Evolutionary conservation across 2,329 filamentous ascomycete genomes (phyloP).

Genomic region (Lecanicillium sp.): DNA sequence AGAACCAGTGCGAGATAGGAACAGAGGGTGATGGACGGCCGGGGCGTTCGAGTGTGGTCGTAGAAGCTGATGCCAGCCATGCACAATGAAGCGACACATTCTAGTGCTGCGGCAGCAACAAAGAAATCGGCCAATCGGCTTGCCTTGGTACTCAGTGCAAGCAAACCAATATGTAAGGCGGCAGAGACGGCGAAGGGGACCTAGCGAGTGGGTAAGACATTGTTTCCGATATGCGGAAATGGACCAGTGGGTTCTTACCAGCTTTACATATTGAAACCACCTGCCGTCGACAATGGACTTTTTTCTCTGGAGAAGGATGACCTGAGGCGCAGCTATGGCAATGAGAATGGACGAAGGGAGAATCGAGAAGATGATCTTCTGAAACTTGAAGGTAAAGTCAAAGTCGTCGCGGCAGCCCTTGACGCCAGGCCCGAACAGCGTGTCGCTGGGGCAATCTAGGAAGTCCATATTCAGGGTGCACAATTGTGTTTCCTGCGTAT

Average conservation of each 20-base stretch:
- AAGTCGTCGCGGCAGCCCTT: constrained; percentile 38
- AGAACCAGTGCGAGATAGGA: background rate
- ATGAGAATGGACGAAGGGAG: constrained; percentile 33
- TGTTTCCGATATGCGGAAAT: background rate
- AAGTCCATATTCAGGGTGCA: too few relatives aligned
- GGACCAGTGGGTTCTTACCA: too few relatives aligned
- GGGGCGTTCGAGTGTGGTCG: background rate
- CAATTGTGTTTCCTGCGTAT: too few relatives aligned
- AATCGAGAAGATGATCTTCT: constrained; percentile 37
- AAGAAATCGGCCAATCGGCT: background rate
- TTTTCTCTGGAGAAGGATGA: constrained; percentile 21
- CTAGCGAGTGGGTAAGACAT: background rate
- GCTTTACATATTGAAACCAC: constrained; percentile 23
- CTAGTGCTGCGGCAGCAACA: background rate
- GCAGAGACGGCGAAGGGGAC: background rate
- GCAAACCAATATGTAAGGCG: background rate
- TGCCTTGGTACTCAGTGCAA: background rate
- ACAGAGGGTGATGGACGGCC: background rate
- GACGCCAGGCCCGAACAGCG: constrained; percentile 35
- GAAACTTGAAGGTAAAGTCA: constrained; percentile 43
- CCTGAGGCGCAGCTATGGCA: constrained; percentile 22
- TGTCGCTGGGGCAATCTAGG: constrained; percentile 26
- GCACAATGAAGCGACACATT: background rate
- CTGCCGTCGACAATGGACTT: constrained; percentile 25
- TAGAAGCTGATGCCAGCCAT: background rate